Base-by-base conservation (phyloP, 2,329 filamentous ascomycete genomes). In the Colletotrichum limetticola region DNA sequence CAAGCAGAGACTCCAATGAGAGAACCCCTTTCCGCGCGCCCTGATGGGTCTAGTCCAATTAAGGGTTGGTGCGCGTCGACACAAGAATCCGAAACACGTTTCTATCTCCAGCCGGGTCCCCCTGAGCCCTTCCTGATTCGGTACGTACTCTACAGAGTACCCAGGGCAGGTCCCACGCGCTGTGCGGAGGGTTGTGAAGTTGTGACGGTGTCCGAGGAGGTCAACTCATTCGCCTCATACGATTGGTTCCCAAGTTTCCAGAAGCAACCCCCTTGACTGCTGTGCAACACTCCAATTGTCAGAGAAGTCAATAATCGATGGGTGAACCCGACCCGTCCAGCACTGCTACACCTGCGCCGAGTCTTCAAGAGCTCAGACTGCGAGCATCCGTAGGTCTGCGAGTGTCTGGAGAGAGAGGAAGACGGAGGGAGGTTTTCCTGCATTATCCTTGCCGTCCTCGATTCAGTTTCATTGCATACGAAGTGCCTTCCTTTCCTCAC, bases 221-320 rank as follows among this genome's bases (percentile, higher is more conserved):
- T 16, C 32, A 22, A 22, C 14, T n/a, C 24, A 8, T 26, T 32
- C 22, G 32, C 58, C 66, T n/a, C 26, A 28, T 60, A 52, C 37
- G n/a, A 68, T 63, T 71, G 62, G 66, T 6, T 60, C 26, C 28
- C 30, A 42, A 22, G 28, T n/a, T 35, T 22, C 46, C 49, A 35
- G 24, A 24, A 53, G 58, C 58, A 35, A 64, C 30, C 30, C 55
- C 71, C 71, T 66, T 52, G 59, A 6, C 56, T 14, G 37, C 61
- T 55, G 32, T 72, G 68, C 68, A 68, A 74, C 68, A 74, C 62
- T 58, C 30, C 52, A 68, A 30, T 63, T 72, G 68, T 72, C 57
- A 74, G 55, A 74, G 71, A 72, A 72, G 56, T 66, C 63, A 16
- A 58, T 32, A 30, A 71, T 35, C 46, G 71, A 66, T 9, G 60